phyloP scores from a whole-genome alignment of 78 protist species.

The Capsaspora owczarzaki region DNA sequence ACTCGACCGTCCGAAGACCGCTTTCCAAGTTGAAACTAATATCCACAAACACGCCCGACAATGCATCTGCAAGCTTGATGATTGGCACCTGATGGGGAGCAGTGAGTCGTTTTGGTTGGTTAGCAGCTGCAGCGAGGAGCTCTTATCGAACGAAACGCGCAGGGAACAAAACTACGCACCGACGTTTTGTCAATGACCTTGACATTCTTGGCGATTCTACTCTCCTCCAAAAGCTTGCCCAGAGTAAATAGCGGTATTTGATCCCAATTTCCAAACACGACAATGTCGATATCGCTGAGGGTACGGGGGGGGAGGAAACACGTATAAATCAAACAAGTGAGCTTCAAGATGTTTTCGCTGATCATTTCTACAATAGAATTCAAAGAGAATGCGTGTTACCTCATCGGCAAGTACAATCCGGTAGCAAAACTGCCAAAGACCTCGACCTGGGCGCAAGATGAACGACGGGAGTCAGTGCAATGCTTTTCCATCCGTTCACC shows the following conservation, averaged over 20 bases:
- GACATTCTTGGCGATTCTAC: neutral
- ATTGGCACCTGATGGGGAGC: constrained; percentile 35
- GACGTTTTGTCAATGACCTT: constrained; percentile 21
- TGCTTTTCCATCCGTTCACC: neutral
- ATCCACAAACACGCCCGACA: constrained; percentile 26
- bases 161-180: neutral
- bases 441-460: neutral
- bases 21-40: constrained; percentile 16
- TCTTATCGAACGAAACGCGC: neutral
- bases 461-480: neutral
- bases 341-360: neutral
- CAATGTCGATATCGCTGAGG: constrained; percentile 33
- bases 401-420: constrained; percentile 30
- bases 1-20: constrained; percentile 16
- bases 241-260: neutral
- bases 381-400: too few species aligned
- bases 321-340: neutral
- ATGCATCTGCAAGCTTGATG: constrained; percentile 14
- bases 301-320: neutral
- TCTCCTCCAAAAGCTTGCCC: neutral
- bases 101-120: neutral
- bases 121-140: neutral
- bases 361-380: neutral
- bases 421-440: constrained; percentile 29
- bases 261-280: neutral